phyloP scores from a whole-genome alignment of 371 early-diverging fungal genomes.

The Lichtheimia corymbifera region DNA sequence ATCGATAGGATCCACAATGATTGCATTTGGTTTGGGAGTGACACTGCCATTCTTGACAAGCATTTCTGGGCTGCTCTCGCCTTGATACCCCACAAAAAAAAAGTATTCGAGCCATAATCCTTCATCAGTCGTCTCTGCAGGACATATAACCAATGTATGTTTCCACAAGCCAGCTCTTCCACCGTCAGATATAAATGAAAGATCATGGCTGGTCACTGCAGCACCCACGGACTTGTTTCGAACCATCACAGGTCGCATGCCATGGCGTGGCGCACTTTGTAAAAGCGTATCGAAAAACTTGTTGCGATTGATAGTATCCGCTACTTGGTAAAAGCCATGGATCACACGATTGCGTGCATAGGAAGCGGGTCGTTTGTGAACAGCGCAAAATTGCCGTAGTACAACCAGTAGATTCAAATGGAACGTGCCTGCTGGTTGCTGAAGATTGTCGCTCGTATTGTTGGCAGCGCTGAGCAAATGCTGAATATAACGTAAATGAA shows the following conservation, averaged over 20 bases:
- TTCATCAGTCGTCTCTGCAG: slow-evolving; percentile 8
- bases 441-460: neutral
- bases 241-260: slow-evolving; percentile 37
- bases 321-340: slow-evolving; percentile 51
- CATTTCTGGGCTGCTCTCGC: slow-evolving; percentile 16
- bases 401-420: slow-evolving; percentile 14
- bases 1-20: slow-evolving; percentile 10
- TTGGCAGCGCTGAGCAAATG: slow-evolving; percentile 41
- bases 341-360: slow-evolving; percentile 65
- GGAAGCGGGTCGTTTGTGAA: slow-evolving; percentile 44
- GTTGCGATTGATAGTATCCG: slow-evolving; percentile 17
- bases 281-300: slow-evolving; percentile 72
- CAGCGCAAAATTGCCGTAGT: slow-evolving; percentile 8
- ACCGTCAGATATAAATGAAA: slow-evolving; percentile 22
- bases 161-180: slow-evolving; percentile 28
- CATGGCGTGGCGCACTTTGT: slow-evolving; percentile 69
- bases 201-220: slow-evolving; percentile 29
- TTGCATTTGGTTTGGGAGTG: neutral
- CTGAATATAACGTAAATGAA: slow-evolving; percentile 71
- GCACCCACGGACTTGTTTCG: slow-evolving; percentile 24
- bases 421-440: slow-evolving; percentile 24
- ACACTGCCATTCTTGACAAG: slow-evolving; percentile 16
- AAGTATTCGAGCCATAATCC: slow-evolving; percentile 38
- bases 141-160: slow-evolving; percentile 35
- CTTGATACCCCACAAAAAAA: slow-evolving; percentile 35